Percentiles rank a stretch among this genome's conserved stretches.
These are phyloP conservation scores for Viola odorata DNA, from an alignment of 345 rosid species.

Conservation along the genomic window DNA sequence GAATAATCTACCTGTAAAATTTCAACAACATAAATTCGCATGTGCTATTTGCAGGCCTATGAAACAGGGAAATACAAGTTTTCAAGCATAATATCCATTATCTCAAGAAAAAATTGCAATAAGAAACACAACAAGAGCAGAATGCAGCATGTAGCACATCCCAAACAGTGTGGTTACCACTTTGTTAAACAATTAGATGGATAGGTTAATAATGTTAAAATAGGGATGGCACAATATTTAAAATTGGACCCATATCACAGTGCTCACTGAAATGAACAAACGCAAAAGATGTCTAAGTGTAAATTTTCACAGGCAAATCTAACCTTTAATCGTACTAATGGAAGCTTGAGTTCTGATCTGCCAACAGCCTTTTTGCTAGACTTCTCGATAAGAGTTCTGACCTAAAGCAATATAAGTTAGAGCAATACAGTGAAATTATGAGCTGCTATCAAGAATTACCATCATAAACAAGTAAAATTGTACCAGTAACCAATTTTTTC, in stretches of 20 bases:
- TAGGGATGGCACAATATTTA: no score
- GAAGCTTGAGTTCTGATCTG: constrained; percentile 70
- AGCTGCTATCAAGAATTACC: not conserved
- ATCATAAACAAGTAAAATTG: constrained; percentile 2
- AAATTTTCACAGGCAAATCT: constrained; percentile 6
- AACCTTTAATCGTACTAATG: constrained; percentile 88
- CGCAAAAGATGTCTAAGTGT: constrained; percentile 2
- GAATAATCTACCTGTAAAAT: constrained; percentile 86
- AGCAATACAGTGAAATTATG: constrained; percentile 1
- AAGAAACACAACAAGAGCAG: no score
- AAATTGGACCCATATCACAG: no score
- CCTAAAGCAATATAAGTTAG: constrained; percentile 42
- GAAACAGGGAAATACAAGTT: not conserved
- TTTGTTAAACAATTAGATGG: no score
- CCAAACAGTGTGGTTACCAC: no score
- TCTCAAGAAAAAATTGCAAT: no score
- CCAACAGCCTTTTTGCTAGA: constrained; percentile 49
- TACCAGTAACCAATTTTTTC: constrained; percentile 10
- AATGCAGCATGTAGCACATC: no score
- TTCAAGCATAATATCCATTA: not conserved
- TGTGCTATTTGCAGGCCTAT: not conserved
- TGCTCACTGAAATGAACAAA: not conserved
- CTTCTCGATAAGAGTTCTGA: constrained; percentile 71
- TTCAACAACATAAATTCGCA: constrained; percentile 3
- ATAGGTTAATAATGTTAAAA: no score